Conservation (phyloP, 106 monocot species). For the Apostasia ramifera region DNA sequence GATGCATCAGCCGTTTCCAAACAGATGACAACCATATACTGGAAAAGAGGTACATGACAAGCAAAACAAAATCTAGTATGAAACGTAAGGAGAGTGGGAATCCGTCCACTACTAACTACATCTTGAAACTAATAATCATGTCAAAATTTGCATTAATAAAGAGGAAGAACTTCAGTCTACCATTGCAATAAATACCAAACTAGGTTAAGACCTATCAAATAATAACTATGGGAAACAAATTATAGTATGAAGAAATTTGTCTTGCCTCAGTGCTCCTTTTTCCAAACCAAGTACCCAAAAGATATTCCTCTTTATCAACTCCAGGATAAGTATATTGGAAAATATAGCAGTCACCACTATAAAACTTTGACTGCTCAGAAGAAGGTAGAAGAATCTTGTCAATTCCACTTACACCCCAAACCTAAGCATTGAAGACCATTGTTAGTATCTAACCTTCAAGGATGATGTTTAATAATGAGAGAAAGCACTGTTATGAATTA, state of each 20-base stretch:
- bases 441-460: conserved; percentile 4
- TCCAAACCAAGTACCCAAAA: conserved; percentile 98
- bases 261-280: conserved; percentile 74
- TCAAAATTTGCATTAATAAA: no score
- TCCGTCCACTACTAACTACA: no score
- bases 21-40: no score
- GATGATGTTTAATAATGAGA: not conserved
- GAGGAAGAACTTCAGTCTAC: no score
- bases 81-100: no score
- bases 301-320: conserved; percentile 83
- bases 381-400: conserved; percentile 68
- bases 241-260: not conserved
- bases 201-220: no score
- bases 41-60: no score
- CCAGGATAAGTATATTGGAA: conserved; percentile 95
- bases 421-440: conserved; percentile 32
- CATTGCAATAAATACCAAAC: no score
- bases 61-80: no score
- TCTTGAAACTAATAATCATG: no score
- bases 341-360: conserved; percentile 96
- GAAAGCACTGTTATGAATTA: not conserved
- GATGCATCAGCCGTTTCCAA: no score
- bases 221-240: no score
- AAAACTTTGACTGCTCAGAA: conserved; percentile 85
- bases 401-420: conserved; percentile 83